A percentile compares a stretch with the other conserved stretches of the same genome.
Evolutionary conservation across 495 filamentous ascomycete species (phyloP).

Genomic region (Poronia punctata): DNA sequence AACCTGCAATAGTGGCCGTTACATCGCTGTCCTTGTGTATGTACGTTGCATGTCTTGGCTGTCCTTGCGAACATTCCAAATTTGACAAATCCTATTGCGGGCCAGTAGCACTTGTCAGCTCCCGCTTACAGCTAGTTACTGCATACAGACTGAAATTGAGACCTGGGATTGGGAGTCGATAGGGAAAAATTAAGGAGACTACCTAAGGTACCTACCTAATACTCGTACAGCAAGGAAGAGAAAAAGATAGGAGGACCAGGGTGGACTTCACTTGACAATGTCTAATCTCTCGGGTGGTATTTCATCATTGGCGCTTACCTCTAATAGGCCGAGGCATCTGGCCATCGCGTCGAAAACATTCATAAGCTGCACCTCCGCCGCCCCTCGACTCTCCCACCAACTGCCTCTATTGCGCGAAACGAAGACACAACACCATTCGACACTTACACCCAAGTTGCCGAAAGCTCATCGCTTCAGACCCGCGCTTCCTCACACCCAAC

Average conservation of each 20-base stretch:
- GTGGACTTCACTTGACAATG: neutral
- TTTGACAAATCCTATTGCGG: slow-evolving; percentile 9
- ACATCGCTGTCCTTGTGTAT: no score
- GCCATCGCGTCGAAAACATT: neutral
- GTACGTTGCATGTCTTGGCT: no score
- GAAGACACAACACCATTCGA: neutral
- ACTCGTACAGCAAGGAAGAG: neutral
- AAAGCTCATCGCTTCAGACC: neutral
- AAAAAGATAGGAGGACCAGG: neutral
- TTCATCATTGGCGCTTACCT: slow-evolving; percentile 7
- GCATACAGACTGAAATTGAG: no score
- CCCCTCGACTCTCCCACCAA: neutral
- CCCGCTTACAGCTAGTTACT: slow-evolving; percentile 2
- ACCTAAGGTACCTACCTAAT: no score
- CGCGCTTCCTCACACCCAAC: neutral
- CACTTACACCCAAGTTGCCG: no score
- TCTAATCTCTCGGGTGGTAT: neutral
- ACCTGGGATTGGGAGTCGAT: neutral
- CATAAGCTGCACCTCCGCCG: slow-evolving; percentile 8
- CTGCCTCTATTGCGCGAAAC: neutral
- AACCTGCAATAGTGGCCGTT: no score
- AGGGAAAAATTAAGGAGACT: neutral
- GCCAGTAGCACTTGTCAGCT: slow-evolving; percentile 2
- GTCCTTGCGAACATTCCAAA: slow-evolving; percentile 5
- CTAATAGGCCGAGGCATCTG: slow-evolving; percentile 6